phyloP scores from a whole-genome alignment of 345 rosid species.

The Mercurialis annua region DNA sequence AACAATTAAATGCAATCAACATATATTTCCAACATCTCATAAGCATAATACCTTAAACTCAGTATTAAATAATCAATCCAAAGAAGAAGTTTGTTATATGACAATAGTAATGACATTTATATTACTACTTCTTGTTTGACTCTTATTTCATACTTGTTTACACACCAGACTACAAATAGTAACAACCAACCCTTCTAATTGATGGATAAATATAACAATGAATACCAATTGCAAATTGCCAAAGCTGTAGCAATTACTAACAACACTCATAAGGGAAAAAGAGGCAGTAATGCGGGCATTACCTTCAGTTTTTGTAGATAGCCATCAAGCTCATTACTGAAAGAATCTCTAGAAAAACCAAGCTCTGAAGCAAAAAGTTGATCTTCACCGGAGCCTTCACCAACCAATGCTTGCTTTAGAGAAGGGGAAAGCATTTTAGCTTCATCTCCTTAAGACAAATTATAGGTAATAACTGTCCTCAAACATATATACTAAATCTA shows the following conservation, averaged over 20 bases:
- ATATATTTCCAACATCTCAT: not conserved
- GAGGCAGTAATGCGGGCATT: constrained; percentile 2
- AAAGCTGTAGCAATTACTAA: not conserved
- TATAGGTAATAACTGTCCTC: too few relatives aligned
- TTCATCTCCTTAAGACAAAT: not conserved
- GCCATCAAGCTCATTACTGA: constrained; percentile 59
- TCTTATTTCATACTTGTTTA: not conserved
- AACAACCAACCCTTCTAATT: not conserved
- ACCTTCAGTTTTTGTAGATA: constrained; percentile 75
- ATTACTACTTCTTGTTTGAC: too few relatives aligned
- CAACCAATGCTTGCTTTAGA: constrained; percentile 94
- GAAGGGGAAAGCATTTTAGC: not conserved
- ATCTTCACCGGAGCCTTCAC: constrained; percentile 82
- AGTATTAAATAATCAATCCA: not conserved
- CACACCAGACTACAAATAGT: not conserved
- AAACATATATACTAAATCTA: not conserved
- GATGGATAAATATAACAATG: not conserved
- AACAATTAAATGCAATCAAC: not conserved
- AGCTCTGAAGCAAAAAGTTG: constrained; percentile 73
- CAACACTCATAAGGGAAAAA: not conserved
- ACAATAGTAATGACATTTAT: not conserved
- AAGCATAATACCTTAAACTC: not conserved
- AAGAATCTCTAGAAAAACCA: constrained; percentile 46
- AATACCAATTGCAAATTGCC: not conserved
- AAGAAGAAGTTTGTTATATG: not conserved